Base-by-base conservation (phyloP, 768 basidiomycete species). In the Pholiota conissans region DNA sequence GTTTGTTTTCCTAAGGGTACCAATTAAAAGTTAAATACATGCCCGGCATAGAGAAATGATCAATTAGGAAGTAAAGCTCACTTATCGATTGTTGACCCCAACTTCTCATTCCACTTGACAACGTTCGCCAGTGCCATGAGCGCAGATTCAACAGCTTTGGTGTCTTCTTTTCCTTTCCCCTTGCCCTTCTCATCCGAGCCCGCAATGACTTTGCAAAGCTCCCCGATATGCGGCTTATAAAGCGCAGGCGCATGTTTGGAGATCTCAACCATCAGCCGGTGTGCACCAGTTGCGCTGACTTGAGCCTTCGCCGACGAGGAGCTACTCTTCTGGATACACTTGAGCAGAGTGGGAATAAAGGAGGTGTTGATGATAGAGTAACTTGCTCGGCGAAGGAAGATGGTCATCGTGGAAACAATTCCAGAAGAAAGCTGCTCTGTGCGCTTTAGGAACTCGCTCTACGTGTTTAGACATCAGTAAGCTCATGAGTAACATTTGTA, bases 351-450 rank as follows among this genome's bases (percentile, higher is more conserved):
- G 1, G 95, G 86, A 16, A 98, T 81, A 0, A 89, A 90, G 0
- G 95, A 93, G 50, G 89, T 85, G 67, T 96, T 97, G 67, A 96
- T 63, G 63, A 95, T 78, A 48, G 86, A 84, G 49, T 90, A 83
- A 49, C 82, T 84, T 3, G 84, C 83, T 16, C 86, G 83, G 29
- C 88, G 89, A 37, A 96, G 73, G 61, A 98, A 72, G 37, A 74
- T 74, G 1, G 79, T 73, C 79, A 97, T 86, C 0, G 95, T 97
- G 0, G 81, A 68, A 0, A 83, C 69, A 26, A 88, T 76, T 16
- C 80, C 73, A 0, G 89, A 65, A 2, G 84, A 81, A 8, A 86
- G 79, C 63, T 90, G 87, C 50, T 93, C 91, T 13, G 94, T 65
- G 28, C 93, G 84, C 24, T 86, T 84, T 16, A 85, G 67, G 67